Evolutionary conservation across 1,139 yeast species (phyloP).

Genomic region (Saccharomyces uvarum): DNA sequence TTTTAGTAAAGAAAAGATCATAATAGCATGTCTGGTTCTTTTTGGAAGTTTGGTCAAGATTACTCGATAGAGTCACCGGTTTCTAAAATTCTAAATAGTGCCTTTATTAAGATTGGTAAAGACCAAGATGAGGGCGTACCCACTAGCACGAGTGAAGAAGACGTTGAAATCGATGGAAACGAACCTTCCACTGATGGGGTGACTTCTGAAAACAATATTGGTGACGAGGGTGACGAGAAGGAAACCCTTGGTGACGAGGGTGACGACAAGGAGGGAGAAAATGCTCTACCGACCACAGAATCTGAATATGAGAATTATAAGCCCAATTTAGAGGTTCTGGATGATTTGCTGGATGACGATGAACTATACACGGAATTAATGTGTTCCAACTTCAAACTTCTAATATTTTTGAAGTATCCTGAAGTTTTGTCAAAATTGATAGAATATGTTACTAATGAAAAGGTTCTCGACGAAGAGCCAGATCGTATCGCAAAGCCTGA

Average conservation of each 20-base stretch:
- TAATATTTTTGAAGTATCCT: slow-evolving; percentile 73
- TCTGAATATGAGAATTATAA: slow-evolving; percentile 25
- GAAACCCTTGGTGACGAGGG: slow-evolving; percentile 12
- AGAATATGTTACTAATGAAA: slow-evolving; percentile 49
- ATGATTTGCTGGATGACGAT: slow-evolving; percentile 72
- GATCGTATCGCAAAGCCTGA: slow-evolving; percentile 11
- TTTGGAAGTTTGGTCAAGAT: slow-evolving; percentile 84
- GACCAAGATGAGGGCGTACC: slow-evolving; percentile 4
- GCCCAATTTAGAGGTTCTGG: slow-evolving; percentile 40
- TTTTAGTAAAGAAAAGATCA: not conserved
- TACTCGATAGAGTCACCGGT: slow-evolving; percentile 68
- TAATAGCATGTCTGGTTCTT: slow-evolving; percentile 56
- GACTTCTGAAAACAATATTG: slow-evolving; percentile 8
- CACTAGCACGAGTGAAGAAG: not conserved
- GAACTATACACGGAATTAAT: slow-evolving; percentile 78
- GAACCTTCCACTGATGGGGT: slow-evolving; percentile 8
- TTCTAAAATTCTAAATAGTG: slow-evolving; percentile 29
- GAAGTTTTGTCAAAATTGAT: slow-evolving; percentile 58
- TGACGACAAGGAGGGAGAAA: slow-evolving; percentile 16
- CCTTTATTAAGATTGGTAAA: not conserved
- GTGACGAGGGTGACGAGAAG: slow-evolving; percentile 10
- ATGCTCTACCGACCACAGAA: slow-evolving; percentile 23
- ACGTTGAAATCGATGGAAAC: not conserved
- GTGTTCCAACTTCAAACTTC: slow-evolving; percentile 70
- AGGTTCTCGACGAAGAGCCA: slow-evolving; percentile 17